Conservation (phyloP, 2,329 filamentous ascomycete species). For the Magnaporthiopsis rhizophila region DNA sequence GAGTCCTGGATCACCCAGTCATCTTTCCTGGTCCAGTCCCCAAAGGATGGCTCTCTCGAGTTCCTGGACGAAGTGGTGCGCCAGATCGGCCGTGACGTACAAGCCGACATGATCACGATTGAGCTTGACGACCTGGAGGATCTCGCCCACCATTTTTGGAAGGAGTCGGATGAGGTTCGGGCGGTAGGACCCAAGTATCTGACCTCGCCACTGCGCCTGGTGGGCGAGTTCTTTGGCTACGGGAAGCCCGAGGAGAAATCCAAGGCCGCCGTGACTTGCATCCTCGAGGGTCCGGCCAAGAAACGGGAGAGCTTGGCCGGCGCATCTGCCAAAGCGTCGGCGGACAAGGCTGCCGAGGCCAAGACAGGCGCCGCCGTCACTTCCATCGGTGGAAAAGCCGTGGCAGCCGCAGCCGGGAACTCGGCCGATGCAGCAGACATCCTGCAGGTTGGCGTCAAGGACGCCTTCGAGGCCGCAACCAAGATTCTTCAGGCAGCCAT, state of each 20-base stretch:
- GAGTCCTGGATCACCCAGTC: neutral
- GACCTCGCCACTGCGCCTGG: neutral
- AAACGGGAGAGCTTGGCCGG: neutral
- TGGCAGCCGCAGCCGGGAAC: neutral
- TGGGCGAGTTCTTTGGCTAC: constrained; percentile 1
- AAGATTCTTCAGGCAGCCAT: constrained; percentile 1
- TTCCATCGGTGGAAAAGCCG: neutral
- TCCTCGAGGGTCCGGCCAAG: neutral
- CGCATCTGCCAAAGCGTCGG: neutral
- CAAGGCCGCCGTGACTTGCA: neutral
- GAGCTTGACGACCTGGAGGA: constrained; percentile 1
- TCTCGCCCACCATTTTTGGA: constrained; percentile 1
- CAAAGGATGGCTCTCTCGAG: neutral
- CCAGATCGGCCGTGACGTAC: neutral
- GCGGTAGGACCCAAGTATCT: neutral
- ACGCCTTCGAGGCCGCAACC: constrained; percentile 1
- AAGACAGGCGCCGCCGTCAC: neutral
- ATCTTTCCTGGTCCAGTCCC: neutral
- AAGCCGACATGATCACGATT: neutral
- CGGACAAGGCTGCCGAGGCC: neutral
- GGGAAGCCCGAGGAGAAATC: neutral
- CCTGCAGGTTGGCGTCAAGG: neutral
- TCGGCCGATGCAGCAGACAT: neutral
- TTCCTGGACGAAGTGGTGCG: constrained; percentile 1
- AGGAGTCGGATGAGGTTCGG: neutral